These are phyloP conservation scores for Lecanicillium sp. DNA, from an alignment of 2,329 filamentous ascomycete species.

Conservation along the genomic window DNA sequence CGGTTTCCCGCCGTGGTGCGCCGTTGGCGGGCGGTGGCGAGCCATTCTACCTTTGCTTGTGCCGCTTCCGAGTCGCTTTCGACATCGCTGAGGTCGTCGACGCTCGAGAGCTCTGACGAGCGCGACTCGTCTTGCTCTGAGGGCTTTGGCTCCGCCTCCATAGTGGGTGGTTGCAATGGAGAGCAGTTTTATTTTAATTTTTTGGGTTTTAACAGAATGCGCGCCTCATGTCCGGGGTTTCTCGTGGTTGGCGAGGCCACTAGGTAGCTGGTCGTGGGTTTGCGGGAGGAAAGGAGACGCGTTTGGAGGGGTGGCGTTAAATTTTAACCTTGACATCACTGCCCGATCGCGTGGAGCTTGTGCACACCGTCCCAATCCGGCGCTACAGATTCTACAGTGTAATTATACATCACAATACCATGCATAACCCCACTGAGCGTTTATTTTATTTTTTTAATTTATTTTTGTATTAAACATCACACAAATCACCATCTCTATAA, in stretches of 20 bases:
- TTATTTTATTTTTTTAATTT: too few species aligned
- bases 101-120: constrained; percentile 19
- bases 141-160: constrained; percentile 20
- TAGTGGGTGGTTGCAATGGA: constrained; percentile 8
- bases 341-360: background rate
- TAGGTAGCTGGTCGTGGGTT: background rate
- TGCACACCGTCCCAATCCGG: background rate
- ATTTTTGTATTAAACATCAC: too few species aligned
- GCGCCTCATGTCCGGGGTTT: too few species aligned
- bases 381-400: background rate
- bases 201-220: too few species aligned
- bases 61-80: constrained; percentile 28
- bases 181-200: too few species aligned
- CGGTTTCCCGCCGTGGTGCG: constrained; percentile 79
- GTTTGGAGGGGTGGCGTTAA: constrained; percentile 2
- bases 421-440: too few species aligned
- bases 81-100: constrained; percentile 22
- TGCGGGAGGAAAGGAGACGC: background rate
- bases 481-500: too few species aligned
- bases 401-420: too few species aligned
- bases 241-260: too few species aligned
- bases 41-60: constrained; percentile 48
- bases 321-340: constrained; percentile 1
- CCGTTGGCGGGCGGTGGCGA: constrained; percentile 64
- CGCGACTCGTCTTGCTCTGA: constrained; percentile 24